Evolutionary conservation across 2,329 filamentous ascomycete species (phyloP), one percentile per base, ranked within the genome.

Genomic region (Lachnellula subtilissima): DNA sequence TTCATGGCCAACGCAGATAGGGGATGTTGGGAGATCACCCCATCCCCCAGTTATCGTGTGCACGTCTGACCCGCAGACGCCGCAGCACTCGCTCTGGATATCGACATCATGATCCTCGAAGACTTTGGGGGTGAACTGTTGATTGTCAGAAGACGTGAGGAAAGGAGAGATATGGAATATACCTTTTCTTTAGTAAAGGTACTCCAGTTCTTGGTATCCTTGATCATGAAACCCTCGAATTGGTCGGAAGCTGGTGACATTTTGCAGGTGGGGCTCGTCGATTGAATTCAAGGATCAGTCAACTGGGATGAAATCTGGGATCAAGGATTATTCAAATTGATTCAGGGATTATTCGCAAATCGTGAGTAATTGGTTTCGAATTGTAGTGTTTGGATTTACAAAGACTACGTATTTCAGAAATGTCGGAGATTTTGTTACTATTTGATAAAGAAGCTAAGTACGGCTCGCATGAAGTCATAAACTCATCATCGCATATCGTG

Each of bases 71-170:
- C 86, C 83, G 70, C 87, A 90, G 46, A 90, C 79, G 67, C 89
- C 88, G 66, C 89, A 93, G 70, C 82, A 86, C 64, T 93, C 88
- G 67, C 95, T 86, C 76, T 91, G 87, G 73, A 96, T 83, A 70
- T 96, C 91, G 65, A 96, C 83, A 70, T 96, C 90, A 72, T 91
- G 81, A 68, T 91, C 88, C 66, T 87, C 89, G 71, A 95, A 95
- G 17, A 86, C 85, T 77, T 95, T 94, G 56, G 91, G 84, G 64
- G 86, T 82, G 77, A 66, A 63, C 60, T 65, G 22, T 8, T 3
- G 14, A 17, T 11, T n/a, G 7, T 39, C 12, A 19, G n/a, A 51
- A 23, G 25, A 19, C 4, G 12, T 53, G 22, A 48, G 52, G 32
- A 14, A 7, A 46, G 11, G 1, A 2, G n/a, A 32, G 17, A 50